Percentiles rank a stretch among this genome's conserved stretches.
Evolutionary conservation across 495 filamentous ascomycete species (phyloP).

Genomic region (Aspergillus nidulans): DNA sequence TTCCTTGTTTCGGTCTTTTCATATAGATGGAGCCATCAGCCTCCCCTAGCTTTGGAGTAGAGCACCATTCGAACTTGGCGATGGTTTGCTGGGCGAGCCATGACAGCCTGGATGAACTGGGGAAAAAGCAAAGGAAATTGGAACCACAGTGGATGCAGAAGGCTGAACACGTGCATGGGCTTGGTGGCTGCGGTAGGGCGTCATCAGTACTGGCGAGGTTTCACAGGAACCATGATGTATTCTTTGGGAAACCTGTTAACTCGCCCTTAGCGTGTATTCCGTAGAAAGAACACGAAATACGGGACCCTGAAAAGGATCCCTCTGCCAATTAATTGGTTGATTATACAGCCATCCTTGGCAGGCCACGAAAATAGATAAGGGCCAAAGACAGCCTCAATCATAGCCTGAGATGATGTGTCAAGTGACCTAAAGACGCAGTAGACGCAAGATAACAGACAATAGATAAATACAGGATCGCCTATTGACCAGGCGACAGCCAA

Average conservation of each 20-base stretch:
- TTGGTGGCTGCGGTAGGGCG: conserved; percentile 2
- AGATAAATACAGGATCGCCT: not conserved
- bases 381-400: not conserved
- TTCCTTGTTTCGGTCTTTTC: too few relatives aligned
- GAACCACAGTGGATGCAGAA: not conserved
- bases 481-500: not conserved
- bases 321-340: not conserved
- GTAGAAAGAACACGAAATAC: not conserved
- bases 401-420: conserved; percentile 1
- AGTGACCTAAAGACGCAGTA: not conserved
- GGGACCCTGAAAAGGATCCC: not conserved
- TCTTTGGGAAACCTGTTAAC: not conserved
- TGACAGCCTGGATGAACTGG: not conserved
- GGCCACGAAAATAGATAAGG: conserved; percentile 4
- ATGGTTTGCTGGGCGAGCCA: not conserved
- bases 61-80: not conserved
- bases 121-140: not conserved
- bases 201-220: not conserved
- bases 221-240: not conserved
- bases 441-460: not conserved
- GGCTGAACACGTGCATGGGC: not conserved
- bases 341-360: conserved; percentile 7
- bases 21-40: too few relatives aligned
- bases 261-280: not conserved
- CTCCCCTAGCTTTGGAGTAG: too few relatives aligned